Conservation (phyloP, 2,329 filamentous ascomycete genomes). For the Phaeoacremonium minimum region DNA sequence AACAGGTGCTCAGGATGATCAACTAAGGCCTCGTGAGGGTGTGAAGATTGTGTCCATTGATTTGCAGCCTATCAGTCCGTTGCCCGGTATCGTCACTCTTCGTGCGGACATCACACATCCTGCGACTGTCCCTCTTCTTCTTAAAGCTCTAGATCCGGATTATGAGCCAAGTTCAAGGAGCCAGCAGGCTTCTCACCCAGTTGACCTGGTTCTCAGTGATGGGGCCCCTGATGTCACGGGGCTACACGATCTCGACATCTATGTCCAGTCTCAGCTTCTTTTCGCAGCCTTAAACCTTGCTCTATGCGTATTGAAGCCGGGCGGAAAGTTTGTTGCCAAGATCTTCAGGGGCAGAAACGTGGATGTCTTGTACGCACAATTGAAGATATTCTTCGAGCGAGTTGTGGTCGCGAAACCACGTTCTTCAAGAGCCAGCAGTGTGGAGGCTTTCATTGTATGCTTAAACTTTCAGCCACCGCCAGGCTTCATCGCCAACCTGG, state of each 20-base stretch:
- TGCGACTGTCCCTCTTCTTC: constrained; percentile 83
- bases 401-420: constrained; percentile 92
- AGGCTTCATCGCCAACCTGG: constrained; percentile 71
- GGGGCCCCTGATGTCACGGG: constrained; percentile 96
- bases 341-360: constrained; percentile 94
- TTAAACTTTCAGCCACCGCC: constrained; percentile 78
- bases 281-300: constrained; percentile 93
- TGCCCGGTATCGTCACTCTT: constrained; percentile 87
- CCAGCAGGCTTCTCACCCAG: constrained; percentile 64
- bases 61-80: constrained; percentile 88
- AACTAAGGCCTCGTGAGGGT: constrained; percentile 50
- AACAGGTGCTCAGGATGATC: constrained; percentile 17
- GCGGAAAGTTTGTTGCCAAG: constrained; percentile 96
- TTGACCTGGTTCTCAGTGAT: constrained; percentile 92
- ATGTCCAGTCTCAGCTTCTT: constrained; percentile 92
- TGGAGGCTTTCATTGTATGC: constrained; percentile 96
- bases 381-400: constrained; percentile 83
- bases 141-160: constrained; percentile 76
- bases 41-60: constrained; percentile 97
- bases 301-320: constrained; percentile 84
- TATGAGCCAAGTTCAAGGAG: constrained; percentile 43
- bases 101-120: constrained; percentile 97
- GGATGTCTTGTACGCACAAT: constrained; percentile 90
- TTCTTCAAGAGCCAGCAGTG: constrained; percentile 90
- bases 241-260: constrained; percentile 95